phyloP scores from a whole-genome alignment of 2,329 filamentous ascomycete species.

The Cladosporium oxysporum region DNA sequence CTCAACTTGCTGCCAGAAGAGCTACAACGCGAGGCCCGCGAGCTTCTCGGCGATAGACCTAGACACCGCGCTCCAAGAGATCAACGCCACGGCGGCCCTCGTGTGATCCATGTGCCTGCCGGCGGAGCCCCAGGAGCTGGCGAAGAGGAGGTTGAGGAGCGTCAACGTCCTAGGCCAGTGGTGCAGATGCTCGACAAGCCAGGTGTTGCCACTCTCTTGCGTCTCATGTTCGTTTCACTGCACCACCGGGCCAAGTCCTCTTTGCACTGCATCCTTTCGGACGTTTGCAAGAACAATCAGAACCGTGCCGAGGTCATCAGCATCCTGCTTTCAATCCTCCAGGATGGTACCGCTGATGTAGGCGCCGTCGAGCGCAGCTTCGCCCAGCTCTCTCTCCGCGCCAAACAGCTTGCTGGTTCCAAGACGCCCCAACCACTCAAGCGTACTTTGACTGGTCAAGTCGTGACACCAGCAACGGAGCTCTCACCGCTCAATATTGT shows the following conservation, averaged over 20 bases:
- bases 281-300: conserved; percentile 94
- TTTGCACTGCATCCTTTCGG: conserved; percentile 82
- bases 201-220: conserved; percentile 90
- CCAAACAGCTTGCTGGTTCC: conserved; percentile 65
- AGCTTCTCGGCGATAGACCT: conserved; percentile 58
- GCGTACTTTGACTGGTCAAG: conserved; percentile 67
- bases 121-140: background rate
- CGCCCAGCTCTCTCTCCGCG: conserved; percentile 85
- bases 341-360: conserved; percentile 92
- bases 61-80: conserved; percentile 20
- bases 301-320: conserved; percentile 93
- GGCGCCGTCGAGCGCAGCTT: conserved; percentile 95
- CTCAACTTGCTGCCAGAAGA: conserved; percentile 82
- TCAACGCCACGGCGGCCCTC: conserved; percentile 1
- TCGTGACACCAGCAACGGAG: conserved; percentile 62
- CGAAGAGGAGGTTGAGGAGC: conserved; percentile 7
- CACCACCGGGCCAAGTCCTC: conserved; percentile 82
- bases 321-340: conserved; percentile 86
- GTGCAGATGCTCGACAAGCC: conserved; percentile 97
- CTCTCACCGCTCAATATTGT: conserved; percentile 93
- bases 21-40: conserved; percentile 81
- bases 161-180: conserved; percentile 60
- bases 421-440: conserved; percentile 83
- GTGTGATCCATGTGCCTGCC: conserved; percentile 18
- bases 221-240: conserved; percentile 97